Conservation (phyloP, 257 asterid genomes). For the Ocimum tenuiflorum region DNA sequence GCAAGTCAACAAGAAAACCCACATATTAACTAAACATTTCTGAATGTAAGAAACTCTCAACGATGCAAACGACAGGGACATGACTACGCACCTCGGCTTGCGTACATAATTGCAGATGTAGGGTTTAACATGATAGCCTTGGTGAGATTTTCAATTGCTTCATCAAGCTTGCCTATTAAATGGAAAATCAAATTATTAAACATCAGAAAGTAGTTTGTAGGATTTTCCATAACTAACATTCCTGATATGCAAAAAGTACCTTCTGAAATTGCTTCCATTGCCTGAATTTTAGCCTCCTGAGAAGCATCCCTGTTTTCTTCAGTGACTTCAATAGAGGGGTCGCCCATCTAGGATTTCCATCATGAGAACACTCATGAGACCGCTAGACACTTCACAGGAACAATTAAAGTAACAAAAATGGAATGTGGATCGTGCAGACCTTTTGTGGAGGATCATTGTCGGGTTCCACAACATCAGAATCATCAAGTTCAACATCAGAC, state of each 20-base stretch:
- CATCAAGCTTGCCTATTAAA: constrained; percentile 71
- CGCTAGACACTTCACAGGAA: not conserved
- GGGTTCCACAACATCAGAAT: constrained; percentile 69
- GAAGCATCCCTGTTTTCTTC: constrained; percentile 92
- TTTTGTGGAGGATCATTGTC: constrained; percentile 83
- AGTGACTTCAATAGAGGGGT: constrained; percentile 69
- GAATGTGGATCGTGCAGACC: constrained; percentile 26
- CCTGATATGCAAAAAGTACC: constrained; percentile 31
- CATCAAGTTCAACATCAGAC: constrained; percentile 88
- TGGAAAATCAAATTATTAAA: not conserved
- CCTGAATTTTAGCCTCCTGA: constrained; percentile 82
- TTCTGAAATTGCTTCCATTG: constrained; percentile 91
- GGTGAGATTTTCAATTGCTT: constrained; percentile 73
- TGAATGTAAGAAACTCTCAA: not conserved
- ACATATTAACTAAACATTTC: not conserved
- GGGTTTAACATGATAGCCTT: constrained; percentile 79
- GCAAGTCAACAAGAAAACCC: constrained; percentile 19
- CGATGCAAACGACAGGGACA: not conserved
- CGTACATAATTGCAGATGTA: constrained; percentile 94
- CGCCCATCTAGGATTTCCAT: constrained; percentile 69
- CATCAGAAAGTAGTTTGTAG: not conserved
- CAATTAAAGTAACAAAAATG: not conserved
- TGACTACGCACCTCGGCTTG: constrained; percentile 54
- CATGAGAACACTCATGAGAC: not conserved
- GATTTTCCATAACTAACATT: not conserved